Evolutionary conservation across 192 early-diverging fungal genomes (phyloP), one percentile per base, ranked within the genome.

Genomic region (Helicostylum pulchrum): DNA sequence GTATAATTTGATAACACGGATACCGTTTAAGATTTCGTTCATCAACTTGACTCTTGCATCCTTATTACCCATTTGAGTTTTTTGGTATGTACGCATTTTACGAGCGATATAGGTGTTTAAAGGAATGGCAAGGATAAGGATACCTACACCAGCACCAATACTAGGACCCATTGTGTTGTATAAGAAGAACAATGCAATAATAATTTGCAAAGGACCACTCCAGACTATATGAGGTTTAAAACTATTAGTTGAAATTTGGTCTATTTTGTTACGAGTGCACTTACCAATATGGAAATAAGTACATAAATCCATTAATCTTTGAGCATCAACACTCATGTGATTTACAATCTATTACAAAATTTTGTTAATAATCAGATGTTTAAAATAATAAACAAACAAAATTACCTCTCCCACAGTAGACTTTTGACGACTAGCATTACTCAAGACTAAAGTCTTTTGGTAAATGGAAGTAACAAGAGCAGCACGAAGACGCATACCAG

Each of bases 1-100:
- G 68, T 96, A 98, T 31, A 98, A 78, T 70, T 96, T 98, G 80
- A 98, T 95, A 17, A 98, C 91, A 63, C 90, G 91, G 64, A 95
- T 94, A 42, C 93, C 96, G 53, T 88, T 90, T 65, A 98, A 68
- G 10, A 92, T 68, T 77, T 98, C 96, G 72, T 95, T 84, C 59
- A 62, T 68, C 42, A 68, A 61, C 68, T 83, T 87, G 15, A 84
- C 89, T 32, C 90, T 76, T 15, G 56, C 55, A 66, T 94, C 92
- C 30, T 94, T 94, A 82, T 91, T 91, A 51, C 68, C 74, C 95
- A 97, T 97, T 71, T 94, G 94, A 31, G 66, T 68, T 67, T 88
- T 88, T 66, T 94, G 90, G 32, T 91, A 76, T n/a, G 53, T 80
- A 31, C 89, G 82, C 75, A 90, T 87, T 43, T 66, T 77, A 8